A percentile compares a stretch with the other conserved stretches of the same genome.
Evolutionary conservation across 2,329 filamentous ascomycete species (phyloP).

Genomic region (Trematosphaeria pertusa): DNA sequence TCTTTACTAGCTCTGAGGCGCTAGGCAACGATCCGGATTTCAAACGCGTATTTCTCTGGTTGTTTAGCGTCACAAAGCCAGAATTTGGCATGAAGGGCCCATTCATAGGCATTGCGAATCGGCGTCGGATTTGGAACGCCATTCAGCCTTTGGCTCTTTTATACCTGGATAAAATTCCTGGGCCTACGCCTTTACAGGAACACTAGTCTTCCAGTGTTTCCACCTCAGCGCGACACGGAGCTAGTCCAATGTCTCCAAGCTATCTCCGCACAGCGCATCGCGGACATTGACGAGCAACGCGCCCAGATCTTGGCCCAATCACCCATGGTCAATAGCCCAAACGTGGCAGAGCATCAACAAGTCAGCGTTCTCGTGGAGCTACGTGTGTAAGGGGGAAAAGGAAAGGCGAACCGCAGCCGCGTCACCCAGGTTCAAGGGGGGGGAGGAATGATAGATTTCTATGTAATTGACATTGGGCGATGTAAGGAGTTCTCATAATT

Average conservation of each 20-base stretch:
- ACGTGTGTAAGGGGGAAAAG: background rate
- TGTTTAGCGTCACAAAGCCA: constrained; percentile 23
- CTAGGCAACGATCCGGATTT: constrained; percentile 16
- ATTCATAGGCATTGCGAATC: constrained; percentile 41
- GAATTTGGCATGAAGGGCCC: constrained; percentile 25
- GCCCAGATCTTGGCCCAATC: background rate
- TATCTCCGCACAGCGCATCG: background rate
- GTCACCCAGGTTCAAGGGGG: background rate
- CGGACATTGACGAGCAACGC: constrained; percentile 2
- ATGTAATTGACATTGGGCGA: background rate
- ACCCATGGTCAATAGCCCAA: background rate
- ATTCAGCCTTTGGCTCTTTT: background rate
- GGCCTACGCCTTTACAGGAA: no score
- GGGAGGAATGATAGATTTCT: no score
- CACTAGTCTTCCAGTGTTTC: no score
- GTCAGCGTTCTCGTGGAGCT: constrained; percentile 1
- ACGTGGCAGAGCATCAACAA: background rate
- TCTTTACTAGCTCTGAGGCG: constrained; percentile 1
- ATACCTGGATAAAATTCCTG: background rate
- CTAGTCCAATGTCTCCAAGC: constrained; percentile 1
- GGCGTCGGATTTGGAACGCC: constrained; percentile 38
- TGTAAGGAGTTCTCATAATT: background rate
- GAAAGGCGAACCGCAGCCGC: background rate
- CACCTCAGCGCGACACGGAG: background rate
- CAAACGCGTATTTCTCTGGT: constrained; percentile 30